Evolutionary conservation across 1,284 basidiomycete species (phyloP).

Genomic region (Termitomyces sp.): DNA sequence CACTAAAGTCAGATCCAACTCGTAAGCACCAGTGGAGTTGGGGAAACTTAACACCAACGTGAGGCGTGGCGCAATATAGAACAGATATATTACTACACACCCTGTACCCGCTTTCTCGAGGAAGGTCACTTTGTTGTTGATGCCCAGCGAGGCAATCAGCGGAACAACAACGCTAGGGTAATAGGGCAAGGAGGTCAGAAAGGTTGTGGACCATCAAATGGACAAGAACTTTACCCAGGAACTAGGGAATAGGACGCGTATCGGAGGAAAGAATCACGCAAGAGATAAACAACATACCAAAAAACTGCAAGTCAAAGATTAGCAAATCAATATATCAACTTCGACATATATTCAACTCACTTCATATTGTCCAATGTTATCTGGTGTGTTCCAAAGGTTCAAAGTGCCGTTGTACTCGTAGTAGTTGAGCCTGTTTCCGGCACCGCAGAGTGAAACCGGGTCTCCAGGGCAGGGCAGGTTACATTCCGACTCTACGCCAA

Average conservation of each 20-base stretch:
- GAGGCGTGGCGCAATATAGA: background rate
- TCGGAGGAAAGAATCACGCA: background rate
- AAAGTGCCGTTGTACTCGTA: conserved; percentile 60
- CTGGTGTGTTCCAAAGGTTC: conserved; percentile 58
- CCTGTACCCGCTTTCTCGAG: conserved; percentile 58
- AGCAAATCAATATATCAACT: background rate
- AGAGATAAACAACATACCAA: conserved; percentile 33
- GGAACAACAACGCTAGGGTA: conserved; percentile 56
- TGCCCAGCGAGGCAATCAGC: conserved; percentile 65
- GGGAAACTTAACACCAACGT: conserved; percentile 30
- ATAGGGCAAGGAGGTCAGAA: background rate
- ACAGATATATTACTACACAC: conserved; percentile 18
- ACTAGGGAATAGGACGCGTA: conserved; percentile 23
- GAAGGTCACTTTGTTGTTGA: conserved; percentile 75
- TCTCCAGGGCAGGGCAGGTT: conserved; percentile 61
- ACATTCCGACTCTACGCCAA: conserved; percentile 49
- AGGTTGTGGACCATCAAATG: background rate
- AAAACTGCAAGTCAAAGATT: conserved; percentile 37
- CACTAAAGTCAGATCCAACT: conserved; percentile 58
- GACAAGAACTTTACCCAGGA: conserved; percentile 34
- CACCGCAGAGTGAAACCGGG: conserved; percentile 60
- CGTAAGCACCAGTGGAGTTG: conserved; percentile 74
- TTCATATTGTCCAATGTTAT: conserved; percentile 62
- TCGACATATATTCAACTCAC: conserved; percentile 29
- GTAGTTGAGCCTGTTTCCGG: conserved; percentile 40